Conservation (phyloP, 805 yeast genomes). For the Priceomyces melissophilus region DNA sequence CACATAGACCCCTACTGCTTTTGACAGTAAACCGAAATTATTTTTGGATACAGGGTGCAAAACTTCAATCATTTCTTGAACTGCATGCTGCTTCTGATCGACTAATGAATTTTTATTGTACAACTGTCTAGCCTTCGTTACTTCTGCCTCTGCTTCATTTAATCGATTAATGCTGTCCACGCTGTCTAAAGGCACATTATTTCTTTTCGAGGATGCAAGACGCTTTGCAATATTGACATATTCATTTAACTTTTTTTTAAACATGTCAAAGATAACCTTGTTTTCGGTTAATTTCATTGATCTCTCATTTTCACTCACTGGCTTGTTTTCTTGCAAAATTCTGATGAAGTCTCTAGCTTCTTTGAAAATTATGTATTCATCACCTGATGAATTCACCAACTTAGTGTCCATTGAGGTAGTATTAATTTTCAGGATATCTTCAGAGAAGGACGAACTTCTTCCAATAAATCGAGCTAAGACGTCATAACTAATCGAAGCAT, state of each 20-base stretch:
- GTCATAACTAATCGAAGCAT: constrained; percentile 28
- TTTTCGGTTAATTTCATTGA: constrained; percentile 15
- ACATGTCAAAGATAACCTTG: constrained; percentile 20
- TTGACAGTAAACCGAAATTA: constrained; percentile 11
- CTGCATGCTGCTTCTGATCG: constrained; percentile 8
- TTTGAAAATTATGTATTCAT: constrained; percentile 38
- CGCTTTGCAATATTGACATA: constrained; percentile 22
- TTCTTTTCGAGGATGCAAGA: constrained; percentile 13
- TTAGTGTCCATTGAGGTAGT: constrained; percentile 12
- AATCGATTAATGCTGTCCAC: constrained; percentile 7
- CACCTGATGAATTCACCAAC: constrained; percentile 33
- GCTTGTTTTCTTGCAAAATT: constrained; percentile 20
- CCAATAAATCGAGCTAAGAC: constrained; percentile 39
- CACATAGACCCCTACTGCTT: constrained; percentile 10
- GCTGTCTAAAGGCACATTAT: not conserved
- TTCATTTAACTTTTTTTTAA: constrained; percentile 25
- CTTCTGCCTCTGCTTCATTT: constrained; percentile 12
- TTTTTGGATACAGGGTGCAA: constrained; percentile 11
- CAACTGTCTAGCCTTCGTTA: constrained; percentile 19
- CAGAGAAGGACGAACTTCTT: constrained; percentile 29
- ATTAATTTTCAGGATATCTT: constrained; percentile 7
- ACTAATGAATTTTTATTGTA: constrained; percentile 10
- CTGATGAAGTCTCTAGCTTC: constrained; percentile 24
- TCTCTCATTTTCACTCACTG: constrained; percentile 13
- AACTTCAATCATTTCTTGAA: constrained; percentile 9